phyloP scores from a whole-genome alignment of 331 rosid genomes.

The Cydonia oblonga region DNA sequence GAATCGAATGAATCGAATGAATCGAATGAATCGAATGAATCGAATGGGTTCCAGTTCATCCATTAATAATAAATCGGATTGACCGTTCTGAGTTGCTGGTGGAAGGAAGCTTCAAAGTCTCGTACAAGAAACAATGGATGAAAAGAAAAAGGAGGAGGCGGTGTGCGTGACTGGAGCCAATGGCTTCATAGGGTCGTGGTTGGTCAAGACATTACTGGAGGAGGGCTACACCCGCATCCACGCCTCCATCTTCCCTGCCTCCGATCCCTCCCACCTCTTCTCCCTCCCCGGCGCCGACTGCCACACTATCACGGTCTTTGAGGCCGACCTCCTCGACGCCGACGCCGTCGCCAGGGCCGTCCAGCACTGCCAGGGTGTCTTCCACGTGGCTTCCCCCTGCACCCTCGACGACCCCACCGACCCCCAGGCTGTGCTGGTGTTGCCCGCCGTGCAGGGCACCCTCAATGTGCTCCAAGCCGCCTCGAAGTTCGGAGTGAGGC shows the following conservation, averaged over 20 bases:
- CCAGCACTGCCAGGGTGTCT: constrained; percentile 56
- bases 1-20: too few species aligned
- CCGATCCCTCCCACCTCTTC: constrained; percentile 62
- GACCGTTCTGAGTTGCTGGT: too few species aligned
- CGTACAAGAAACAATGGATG: neutral
- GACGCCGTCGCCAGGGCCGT: constrained; percentile 45
- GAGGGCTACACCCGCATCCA: constrained; percentile 52
- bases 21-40: too few species aligned
- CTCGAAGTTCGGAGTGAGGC: constrained; percentile 24
- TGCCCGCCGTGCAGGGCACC: constrained; percentile 77
- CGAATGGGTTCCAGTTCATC: too few species aligned
- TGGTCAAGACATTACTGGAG: constrained; percentile 46
- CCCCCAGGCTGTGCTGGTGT: constrained; percentile 43
- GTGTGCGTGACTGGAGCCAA: constrained; percentile 85
- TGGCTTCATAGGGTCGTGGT: constrained; percentile 85
- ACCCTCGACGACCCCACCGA: constrained; percentile 62
- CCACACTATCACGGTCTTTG: constrained; percentile 29
- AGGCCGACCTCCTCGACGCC: constrained; percentile 44
- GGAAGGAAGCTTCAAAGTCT: too few species aligned
- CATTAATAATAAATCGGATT: too few species aligned
- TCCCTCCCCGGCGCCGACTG: constrained; percentile 22
- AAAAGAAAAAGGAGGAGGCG: neutral
- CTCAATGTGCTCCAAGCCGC: constrained; percentile 64
- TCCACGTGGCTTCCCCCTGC: constrained; percentile 88
- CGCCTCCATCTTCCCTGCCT: constrained; percentile 57